Evolutionary conservation across 257 asterid species (phyloP).

Genomic region (Nicotiana benthamiana): DNA sequence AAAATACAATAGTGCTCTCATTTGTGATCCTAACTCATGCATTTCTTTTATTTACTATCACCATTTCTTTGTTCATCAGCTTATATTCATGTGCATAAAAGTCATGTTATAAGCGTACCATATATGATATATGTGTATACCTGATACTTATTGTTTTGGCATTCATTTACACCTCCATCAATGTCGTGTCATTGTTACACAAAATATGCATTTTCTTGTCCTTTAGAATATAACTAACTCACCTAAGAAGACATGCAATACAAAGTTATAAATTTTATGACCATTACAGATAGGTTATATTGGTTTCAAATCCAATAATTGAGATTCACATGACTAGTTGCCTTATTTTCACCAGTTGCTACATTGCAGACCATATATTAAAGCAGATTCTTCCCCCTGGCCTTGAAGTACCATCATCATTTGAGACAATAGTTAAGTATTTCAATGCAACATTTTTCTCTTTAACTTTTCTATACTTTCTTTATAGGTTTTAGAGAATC

Average conservation of each 20-base stretch:
- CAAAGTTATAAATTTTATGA: no score
- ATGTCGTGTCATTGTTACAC: background rate
- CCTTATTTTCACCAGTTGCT: background rate
- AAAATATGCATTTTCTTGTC: no score
- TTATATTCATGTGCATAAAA: background rate
- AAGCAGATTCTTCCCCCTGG: slow-evolving; percentile 88
- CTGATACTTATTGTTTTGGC: background rate
- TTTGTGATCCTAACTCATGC: no score
- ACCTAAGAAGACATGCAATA: no score
- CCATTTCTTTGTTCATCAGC: background rate
- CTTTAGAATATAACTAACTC: no score
- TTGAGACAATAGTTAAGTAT: slow-evolving; percentile 96
- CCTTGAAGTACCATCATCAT: slow-evolving; percentile 84
- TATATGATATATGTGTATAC: background rate
- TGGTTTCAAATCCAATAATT: background rate
- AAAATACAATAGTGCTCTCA: no score
- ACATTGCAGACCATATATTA: slow-evolving; percentile 64
- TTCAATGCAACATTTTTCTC: slow-evolving; percentile 9
- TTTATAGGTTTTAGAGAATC: background rate
- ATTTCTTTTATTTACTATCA: no score
- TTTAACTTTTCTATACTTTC: background rate
- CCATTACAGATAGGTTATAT: no score
- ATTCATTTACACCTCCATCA: background rate
- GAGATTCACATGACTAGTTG: background rate
- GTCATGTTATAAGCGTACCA: no score